Conservation (phyloP, 257 asterid species). For the Leptodermis oblonga region DNA sequence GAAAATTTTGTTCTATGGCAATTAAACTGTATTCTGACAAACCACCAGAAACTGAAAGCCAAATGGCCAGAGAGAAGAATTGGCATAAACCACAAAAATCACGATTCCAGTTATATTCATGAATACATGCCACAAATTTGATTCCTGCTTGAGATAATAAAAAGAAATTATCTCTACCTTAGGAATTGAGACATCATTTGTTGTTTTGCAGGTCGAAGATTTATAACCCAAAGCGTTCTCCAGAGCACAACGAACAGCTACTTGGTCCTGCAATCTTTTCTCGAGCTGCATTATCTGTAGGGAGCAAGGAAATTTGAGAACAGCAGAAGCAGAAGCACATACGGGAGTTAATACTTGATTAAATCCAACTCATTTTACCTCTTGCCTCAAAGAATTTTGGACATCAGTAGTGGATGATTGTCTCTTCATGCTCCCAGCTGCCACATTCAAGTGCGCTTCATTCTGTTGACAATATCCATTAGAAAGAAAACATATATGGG, state of each 20-base stretch:
- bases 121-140: constrained; percentile 5
- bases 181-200: constrained; percentile 52
- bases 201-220: constrained; percentile 38
- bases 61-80: not conserved
- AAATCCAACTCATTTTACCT: constrained; percentile 43
- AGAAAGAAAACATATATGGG: constrained; percentile 6
- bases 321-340: not conserved
- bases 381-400: constrained; percentile 70
- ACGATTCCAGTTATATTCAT: not conserved
- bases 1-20: not conserved
- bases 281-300: constrained; percentile 71
- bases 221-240: constrained; percentile 86
- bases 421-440: constrained; percentile 39
- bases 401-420: constrained; percentile 49
- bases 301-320: constrained; percentile 6
- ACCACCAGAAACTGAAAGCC: not conserved
- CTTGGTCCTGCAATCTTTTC: constrained; percentile 76
- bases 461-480: constrained; percentile 34
- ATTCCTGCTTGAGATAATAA: not conserved
- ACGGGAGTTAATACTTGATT: not conserved
- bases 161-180: constrained; percentile 42
- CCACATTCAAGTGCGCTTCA: constrained; percentile 30
- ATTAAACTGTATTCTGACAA: not conserved
- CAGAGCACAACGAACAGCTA: constrained; percentile 71
- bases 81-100: constrained; percentile 2